phyloP scores from a whole-genome alignment of 1,284 basidiomycete species.

The Cystobasidium sp. region DNA sequence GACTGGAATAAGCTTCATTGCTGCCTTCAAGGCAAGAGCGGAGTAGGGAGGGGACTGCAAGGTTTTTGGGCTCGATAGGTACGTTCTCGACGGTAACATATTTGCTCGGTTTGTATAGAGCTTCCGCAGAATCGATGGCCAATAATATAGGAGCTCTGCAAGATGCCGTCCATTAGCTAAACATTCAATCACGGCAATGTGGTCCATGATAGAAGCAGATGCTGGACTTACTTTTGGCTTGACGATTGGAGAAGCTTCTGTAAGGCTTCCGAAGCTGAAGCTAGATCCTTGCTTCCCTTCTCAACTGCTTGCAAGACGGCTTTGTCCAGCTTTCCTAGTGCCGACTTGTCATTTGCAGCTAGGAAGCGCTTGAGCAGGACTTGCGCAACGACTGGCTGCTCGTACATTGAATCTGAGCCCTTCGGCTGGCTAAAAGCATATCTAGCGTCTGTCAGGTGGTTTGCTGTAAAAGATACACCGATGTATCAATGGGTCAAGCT shows the following conservation, averaged over 20 bases:
- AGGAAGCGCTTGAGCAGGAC: constrained; percentile 20
- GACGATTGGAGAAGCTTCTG: constrained; percentile 12
- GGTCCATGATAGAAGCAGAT: neutral
- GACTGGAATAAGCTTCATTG: neutral
- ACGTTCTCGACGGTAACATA: constrained; percentile 4
- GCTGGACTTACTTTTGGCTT: neutral
- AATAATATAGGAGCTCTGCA: constrained; percentile 31
- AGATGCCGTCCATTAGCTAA: neutral
- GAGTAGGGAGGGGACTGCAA: constrained; percentile 11
- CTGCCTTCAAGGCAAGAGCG: constrained; percentile 8
- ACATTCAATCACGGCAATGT: neutral
- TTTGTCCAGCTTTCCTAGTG: constrained; percentile 15
- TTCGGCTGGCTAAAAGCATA: constrained; percentile 10
- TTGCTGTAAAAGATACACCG: neutral
- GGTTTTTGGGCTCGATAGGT: neutral
- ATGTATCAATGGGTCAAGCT: neutral
- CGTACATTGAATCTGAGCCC: constrained; percentile 3
- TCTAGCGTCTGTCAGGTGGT: constrained; percentile 18
- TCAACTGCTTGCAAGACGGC: constrained; percentile 11
- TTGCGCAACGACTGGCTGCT: constrained; percentile 32
- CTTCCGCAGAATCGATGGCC: constrained; percentile 43
- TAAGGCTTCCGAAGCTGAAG: constrained; percentile 4
- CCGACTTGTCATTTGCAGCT: constrained; percentile 19
- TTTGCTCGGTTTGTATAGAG: constrained; percentile 17
- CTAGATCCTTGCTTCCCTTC: constrained; percentile 11